Evolutionary conservation across 2,329 filamentous ascomycete species (phyloP).

Genomic region (Emericellopsis atlantica): DNA sequence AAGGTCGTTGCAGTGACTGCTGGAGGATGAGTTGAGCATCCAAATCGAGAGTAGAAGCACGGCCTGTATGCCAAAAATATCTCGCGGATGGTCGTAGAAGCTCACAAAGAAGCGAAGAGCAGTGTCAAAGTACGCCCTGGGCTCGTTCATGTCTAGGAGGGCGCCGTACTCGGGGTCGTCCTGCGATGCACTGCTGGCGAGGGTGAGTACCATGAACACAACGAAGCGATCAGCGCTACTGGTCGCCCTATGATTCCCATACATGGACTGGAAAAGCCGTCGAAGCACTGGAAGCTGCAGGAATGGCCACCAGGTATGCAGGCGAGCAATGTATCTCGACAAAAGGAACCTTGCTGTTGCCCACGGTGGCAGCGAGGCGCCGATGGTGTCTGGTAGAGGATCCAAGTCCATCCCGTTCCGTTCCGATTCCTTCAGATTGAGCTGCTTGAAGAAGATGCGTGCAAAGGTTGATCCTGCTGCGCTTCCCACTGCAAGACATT

Average conservation of each 20-base stretch:
- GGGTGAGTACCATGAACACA: constrained; percentile 7
- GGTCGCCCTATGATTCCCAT: constrained; percentile 5
- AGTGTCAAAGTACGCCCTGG: constrained; percentile 9
- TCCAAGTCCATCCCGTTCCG: not conserved
- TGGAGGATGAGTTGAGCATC: constrained; percentile 10
- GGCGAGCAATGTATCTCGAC: constrained; percentile 7
- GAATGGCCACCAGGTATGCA: constrained; percentile 15
- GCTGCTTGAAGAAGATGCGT: constrained; percentile 12
- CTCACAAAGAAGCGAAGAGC: constrained; percentile 8
- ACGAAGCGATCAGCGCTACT: constrained; percentile 7
- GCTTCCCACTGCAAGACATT: constrained; percentile 6
- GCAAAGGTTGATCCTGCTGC: constrained; percentile 12
- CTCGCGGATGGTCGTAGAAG: constrained; percentile 7
- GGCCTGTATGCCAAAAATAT: constrained; percentile 8
- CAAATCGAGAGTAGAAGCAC: constrained; percentile 10
- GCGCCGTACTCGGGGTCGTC: constrained; percentile 5
- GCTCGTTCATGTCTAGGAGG: constrained; percentile 10
- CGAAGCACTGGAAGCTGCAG: constrained; percentile 8
- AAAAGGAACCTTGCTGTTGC: constrained; percentile 7
- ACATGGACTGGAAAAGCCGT: constrained; percentile 4
- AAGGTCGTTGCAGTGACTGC: constrained; percentile 10
- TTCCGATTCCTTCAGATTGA: constrained; percentile 4
- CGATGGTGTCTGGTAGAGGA: not conserved
- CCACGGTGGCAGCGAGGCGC: constrained; percentile 9
- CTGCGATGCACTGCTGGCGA: constrained; percentile 6